Evolutionary conservation across 108 stramenopile genomes (phyloP).

Genomic region (Nitzschia palea): DNA sequence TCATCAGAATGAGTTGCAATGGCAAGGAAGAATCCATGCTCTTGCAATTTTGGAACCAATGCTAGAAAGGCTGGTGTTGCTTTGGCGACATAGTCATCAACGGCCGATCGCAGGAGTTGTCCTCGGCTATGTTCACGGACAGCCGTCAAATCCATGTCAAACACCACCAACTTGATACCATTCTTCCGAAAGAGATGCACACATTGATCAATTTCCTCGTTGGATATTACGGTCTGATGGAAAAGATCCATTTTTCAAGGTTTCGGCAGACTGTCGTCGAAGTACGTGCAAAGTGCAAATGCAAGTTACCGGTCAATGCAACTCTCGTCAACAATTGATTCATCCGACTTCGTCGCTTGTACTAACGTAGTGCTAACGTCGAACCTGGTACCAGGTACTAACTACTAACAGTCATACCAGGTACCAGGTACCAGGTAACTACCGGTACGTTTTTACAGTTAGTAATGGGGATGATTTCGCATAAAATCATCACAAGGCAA

Average conservation of each 20-base stretch:
- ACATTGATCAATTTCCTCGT: conserved; percentile 8
- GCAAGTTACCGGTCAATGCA: no score
- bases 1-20: conserved; percentile 43
- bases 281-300: no score
- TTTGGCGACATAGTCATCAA: conserved; percentile 14
- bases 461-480: no score
- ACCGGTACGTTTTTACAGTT: no score
- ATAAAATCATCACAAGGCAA: no score
- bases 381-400: no score
- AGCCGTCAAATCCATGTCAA: conserved; percentile 41
- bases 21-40: conserved; percentile 14
- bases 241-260: not conserved
- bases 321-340: no score
- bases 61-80: conserved; percentile 20
- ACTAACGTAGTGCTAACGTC: no score
- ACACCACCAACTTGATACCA: conserved; percentile 21
- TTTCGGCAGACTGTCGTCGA: no score
- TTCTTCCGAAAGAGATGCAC: not conserved
- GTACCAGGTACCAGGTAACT: no score
- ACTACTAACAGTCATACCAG: no score
- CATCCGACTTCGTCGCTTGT: no score
- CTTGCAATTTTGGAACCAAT: conserved; percentile 18
- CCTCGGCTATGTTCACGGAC: conserved; percentile 30
- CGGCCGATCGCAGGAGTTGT: conserved; percentile 3
- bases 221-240: not conserved